Percentiles rank a stretch among this genome's conserved stretches.
These are phyloP conservation scores for Ascomycota sp. DNA, from an alignment of 2,329 filamentous ascomycete species.

Conservation along the genomic window DNA sequence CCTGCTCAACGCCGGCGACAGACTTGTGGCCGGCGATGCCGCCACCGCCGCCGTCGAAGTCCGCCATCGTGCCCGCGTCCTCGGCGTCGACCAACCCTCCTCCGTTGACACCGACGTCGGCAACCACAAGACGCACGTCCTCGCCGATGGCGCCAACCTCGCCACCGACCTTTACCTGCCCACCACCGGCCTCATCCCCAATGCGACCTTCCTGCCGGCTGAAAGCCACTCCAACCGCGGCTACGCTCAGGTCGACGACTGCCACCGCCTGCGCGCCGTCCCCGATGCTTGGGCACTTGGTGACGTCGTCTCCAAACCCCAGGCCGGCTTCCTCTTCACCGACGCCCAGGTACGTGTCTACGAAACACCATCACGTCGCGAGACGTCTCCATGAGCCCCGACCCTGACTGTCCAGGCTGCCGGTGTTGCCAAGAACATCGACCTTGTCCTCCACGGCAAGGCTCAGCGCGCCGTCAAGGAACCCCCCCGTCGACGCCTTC, in stretches of 20 bases:
- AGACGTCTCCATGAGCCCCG: too few relatives aligned
- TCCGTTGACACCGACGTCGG: too few relatives aligned
- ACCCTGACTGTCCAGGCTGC: conserved; percentile 21
- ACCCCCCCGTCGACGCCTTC: conserved; percentile 26
- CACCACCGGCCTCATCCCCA: conserved; percentile 32
- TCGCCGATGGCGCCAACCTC: conserved; percentile 25
- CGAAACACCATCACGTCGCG: too few relatives aligned
- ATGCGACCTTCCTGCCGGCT: conserved; percentile 29
- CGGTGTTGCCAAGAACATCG: conserved; percentile 32
- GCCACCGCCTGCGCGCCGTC: conserved; percentile 23
- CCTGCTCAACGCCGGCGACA: conserved; percentile 20
- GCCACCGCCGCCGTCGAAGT: conserved; percentile 25
- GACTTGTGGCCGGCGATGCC: conserved; percentile 23
- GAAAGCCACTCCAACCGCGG: conserved; percentile 21
- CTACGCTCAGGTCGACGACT: conserved; percentile 29
- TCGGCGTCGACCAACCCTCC: conserved; percentile 7
- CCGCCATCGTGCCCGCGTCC: conserved; percentile 19
- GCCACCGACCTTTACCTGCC: conserved; percentile 35
- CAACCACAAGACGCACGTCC: conserved; percentile 28
- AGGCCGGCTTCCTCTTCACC: conserved; percentile 37
- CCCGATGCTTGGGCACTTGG: conserved; percentile 31
- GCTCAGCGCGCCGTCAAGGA: conserved; percentile 22
- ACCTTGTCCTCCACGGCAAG: conserved; percentile 24
- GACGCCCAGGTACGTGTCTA: conserved; percentile 29
- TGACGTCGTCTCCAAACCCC: conserved; percentile 29